Conservation (phyloP, 2,329 filamentous ascomycete species). For the Hysterium pulicare region DNA sequence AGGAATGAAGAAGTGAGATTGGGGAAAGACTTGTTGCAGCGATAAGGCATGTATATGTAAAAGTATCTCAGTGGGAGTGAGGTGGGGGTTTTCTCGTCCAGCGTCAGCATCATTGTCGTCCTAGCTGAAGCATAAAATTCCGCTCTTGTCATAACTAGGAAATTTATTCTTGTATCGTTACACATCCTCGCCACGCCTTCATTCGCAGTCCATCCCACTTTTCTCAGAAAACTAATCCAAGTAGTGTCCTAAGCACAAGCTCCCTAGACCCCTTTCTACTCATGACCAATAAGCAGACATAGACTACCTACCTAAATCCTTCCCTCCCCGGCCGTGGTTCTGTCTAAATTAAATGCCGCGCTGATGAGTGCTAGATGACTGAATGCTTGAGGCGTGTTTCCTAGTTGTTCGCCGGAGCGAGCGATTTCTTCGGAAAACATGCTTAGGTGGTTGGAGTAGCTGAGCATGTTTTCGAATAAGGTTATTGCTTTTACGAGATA, state of each 20-base stretch:
- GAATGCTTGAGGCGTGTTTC: conserved; percentile 77
- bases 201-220: too few species aligned
- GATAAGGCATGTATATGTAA: not conserved
- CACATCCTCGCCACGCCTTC: too few species aligned
- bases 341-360: conserved; percentile 72
- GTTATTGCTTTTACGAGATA: conserved; percentile 60
- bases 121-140: not conserved
- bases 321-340: conserved; percentile 24
- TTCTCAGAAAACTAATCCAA: too few species aligned
- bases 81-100: not conserved
- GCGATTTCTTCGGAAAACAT: conserved; percentile 82
- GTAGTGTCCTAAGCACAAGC: too few species aligned
- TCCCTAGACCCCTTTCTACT: too few species aligned
- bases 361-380: conserved; percentile 73
- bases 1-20: not conserved
- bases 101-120: not conserved
- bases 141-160: conserved; percentile 2
- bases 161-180: conserved; percentile 1
- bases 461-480: conserved; percentile 74
- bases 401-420: conserved; percentile 70
- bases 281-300: too few species aligned
- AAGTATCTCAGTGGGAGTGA: not conserved
- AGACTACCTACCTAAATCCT: too few species aligned
- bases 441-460: conserved; percentile 70
- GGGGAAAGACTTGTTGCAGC: not conserved